phyloP scores from a whole-genome alignment of 495 filamentous ascomycete species.

The Talaromyces adpressus region DNA sequence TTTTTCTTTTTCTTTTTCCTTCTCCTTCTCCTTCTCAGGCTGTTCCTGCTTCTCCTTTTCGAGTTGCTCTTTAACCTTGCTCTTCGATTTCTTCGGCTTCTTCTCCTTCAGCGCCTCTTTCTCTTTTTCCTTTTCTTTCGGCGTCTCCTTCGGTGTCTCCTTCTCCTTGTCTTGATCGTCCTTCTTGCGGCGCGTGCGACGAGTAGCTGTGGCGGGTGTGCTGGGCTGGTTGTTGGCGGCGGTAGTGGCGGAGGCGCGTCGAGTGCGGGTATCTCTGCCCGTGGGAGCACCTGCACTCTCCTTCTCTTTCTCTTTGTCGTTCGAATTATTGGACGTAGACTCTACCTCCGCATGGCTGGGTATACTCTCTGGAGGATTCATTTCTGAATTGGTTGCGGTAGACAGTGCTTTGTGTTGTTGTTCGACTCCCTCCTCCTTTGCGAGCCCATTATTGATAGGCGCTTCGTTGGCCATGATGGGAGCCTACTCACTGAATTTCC shows the following conservation, averaged over 20 bases:
- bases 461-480: constrained; percentile 11
- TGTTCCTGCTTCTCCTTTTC: constrained; percentile 7
- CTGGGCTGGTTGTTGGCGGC: constrained; percentile 4
- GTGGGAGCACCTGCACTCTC: constrained; percentile 10
- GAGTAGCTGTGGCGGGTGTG: constrained; percentile 8
- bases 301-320: constrained; percentile 9
- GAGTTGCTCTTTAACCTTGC: constrained; percentile 11
- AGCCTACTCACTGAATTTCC: neutral
- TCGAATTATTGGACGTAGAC: neutral
- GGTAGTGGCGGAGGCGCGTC: constrained; percentile 22
- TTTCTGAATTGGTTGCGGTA: constrained; percentile 11
- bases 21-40: constrained; percentile 5
- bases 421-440: constrained; percentile 6
- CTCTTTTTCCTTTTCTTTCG: constrained; percentile 24
- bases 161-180: constrained; percentile 28
- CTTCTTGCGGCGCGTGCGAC: constrained; percentile 44
- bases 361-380: constrained; percentile 8
- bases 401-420: constrained; percentile 8
- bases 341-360: constrained; percentile 1
- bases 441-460: neutral
- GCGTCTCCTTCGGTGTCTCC: constrained; percentile 18
- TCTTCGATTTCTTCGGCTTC: constrained; percentile 23
- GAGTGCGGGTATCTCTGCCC: constrained; percentile 15
- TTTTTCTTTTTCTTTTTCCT: neutral
- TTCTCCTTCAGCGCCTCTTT: constrained; percentile 18